Evolutionary conservation across 1,284 basidiomycete species (phyloP).

Genomic region (Melampsora abietis-canadensis): DNA sequence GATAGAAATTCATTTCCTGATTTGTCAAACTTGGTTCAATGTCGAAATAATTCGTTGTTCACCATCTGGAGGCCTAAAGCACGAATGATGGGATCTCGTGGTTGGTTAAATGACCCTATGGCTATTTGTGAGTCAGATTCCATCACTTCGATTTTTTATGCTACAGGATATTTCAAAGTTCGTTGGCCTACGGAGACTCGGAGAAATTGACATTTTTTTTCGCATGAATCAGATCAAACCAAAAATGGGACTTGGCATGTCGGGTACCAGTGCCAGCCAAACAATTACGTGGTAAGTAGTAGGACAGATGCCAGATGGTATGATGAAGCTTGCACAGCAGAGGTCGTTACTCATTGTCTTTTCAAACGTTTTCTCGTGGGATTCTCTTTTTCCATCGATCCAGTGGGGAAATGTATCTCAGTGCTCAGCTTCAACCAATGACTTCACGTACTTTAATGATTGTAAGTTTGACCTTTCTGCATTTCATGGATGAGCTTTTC

Average conservation of each 20-base stretch:
- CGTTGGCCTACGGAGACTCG: not conserved
- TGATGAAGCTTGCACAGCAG: not conserved
- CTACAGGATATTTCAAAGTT: not conserved
- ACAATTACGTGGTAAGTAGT: slow-evolving; percentile 32
- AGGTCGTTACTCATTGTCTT: not conserved
- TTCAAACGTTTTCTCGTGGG: not conserved
- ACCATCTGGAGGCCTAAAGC: slow-evolving; percentile 47
- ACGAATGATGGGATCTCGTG: slow-evolving; percentile 46
- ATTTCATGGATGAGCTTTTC: not conserved
- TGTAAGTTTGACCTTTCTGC: slow-evolving; percentile 12
- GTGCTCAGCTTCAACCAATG: slow-evolving; percentile 46
- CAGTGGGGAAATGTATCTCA: slow-evolving; percentile 48
- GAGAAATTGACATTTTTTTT: not conserved
- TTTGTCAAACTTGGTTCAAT: slow-evolving; percentile 43
- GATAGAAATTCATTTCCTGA: slow-evolving; percentile 37
- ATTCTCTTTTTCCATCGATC: slow-evolving; percentile 11
- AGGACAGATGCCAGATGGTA: too few species aligned
- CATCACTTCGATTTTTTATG: not conserved
- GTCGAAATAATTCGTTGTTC: slow-evolving; percentile 47
- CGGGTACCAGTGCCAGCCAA: slow-evolving; percentile 47
- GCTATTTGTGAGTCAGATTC: slow-evolving; percentile 43
- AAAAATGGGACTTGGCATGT: slow-evolving; percentile 45
- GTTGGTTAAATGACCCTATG: slow-evolving; percentile 49
- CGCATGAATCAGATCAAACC: slow-evolving; percentile 18
- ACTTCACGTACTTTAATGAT: slow-evolving; percentile 47